Evolutionary conservation across 768 basidiomycete species (phyloP).

Genomic region (Auricularia heimuer): DNA sequence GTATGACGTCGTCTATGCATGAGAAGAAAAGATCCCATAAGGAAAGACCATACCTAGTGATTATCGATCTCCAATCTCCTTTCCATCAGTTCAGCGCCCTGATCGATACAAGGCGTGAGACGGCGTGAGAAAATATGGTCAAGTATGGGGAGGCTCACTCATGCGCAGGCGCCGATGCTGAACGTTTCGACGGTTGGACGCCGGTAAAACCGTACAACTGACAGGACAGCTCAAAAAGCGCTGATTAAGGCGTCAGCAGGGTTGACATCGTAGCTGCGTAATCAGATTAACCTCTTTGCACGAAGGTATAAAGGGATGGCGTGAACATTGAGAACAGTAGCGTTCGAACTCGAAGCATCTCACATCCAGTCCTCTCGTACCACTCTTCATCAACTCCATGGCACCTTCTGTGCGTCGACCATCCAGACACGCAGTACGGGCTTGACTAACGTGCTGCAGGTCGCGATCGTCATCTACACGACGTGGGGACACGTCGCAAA

Average conservation of each 20-base stretch:
- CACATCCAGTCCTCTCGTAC: background rate
- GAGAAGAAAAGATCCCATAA: no score
- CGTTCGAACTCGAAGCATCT: background rate
- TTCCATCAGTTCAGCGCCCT: no score
- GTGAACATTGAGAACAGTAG: background rate
- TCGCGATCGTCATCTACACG: constrained; percentile 42
- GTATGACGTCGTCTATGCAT: no score
- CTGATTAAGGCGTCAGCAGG: background rate
- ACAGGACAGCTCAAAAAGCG: no score
- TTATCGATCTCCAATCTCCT: no score
- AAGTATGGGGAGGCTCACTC: no score
- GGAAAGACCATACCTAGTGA: no score
- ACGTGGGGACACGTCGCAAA: constrained; percentile 66
- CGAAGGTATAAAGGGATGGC: background rate
- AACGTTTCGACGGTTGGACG: no score
- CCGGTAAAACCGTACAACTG: no score
- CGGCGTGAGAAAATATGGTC: no score
- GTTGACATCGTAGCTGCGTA: background rate
- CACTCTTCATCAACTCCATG: background rate
- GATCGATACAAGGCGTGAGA: no score
- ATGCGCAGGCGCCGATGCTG: no score
- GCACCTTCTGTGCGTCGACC: background rate
- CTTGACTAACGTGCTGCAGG: background rate
- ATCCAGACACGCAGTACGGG: background rate
- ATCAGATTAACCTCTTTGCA: background rate